Base-by-base conservation (phyloP, 108 stramenopile species). In the Nannochloropsis oceanica region DNA sequence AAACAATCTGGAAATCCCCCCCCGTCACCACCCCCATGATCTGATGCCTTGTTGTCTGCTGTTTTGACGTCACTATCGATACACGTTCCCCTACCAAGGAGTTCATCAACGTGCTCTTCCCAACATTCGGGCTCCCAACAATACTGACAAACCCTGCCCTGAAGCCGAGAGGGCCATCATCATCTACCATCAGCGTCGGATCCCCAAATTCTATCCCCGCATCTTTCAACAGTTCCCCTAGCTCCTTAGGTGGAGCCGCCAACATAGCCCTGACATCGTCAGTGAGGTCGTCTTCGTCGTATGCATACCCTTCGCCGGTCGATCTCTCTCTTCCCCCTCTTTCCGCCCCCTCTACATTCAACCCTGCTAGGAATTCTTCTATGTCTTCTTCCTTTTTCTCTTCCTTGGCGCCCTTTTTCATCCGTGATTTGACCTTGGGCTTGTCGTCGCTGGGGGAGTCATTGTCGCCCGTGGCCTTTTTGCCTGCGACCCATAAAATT, bases 61-160 rank as follows among this genome's bases (percentile, higher is more conserved):
- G 85, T 83, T 89, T 89, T 12, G 85, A 82, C n/a, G 88, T 89
- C 43, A 89, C 88, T 50, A 89, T 89, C 79, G 85, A 85, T 20
- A 89, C 59, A 81, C 80, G 59, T 27, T 89, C 85, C 34, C 88
- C 88, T 25, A 89, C 59, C 84, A 91, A 34, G 42, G 42, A 43
- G 86, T 91, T 91, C 88, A 91, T 83, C 24, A 91, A 85, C 24
- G 91, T 91, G 73, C 84, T 85, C 84, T 91, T 91, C 26, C 91
- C 91, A 11, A 90, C 89, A 59, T 91, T 91, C 25, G 91, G 89
- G 27, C 87, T 90, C 25, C 91, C 91, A 43, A 91, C 43, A 46
- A 91, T 91, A 13, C 88, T 86, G 8, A 91, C 87, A 79, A 89
- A 90, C 13, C 90, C 90, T 20, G 89, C 85, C 27, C 88, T 79